Base-by-base conservation (phyloP, 768 basidiomycete species). In the Mrakia frigida region DNA sequence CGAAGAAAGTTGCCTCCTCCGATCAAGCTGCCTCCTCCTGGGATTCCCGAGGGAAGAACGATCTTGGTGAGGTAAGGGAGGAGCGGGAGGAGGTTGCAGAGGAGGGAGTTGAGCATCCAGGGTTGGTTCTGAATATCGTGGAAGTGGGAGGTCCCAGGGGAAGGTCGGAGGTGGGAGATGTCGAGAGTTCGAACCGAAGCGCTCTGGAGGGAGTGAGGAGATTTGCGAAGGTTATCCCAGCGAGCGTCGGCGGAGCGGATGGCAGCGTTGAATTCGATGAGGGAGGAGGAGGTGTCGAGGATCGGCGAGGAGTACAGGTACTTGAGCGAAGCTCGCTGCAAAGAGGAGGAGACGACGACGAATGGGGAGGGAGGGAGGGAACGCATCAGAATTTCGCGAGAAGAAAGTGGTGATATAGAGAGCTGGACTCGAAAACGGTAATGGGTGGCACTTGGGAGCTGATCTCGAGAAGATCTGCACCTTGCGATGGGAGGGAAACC, bases 51-150 rank as follows among this genome's bases (percentile, higher is more conserved):
- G 7, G 83, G 82, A 21, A 84, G 77, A 50, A 78, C 79, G 21
- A 84, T 80, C 53, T 80, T 79, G 1, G 61, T 74, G 23, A 84
- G 67, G 77, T 80, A 81, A 1, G 83, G 83, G 14, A 82, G 21
- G 21, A 82, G 72, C 21, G 81, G 81, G n/a, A 83, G 77, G 56
- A 84, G 74, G n/a, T 75, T 74, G 43, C 67, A 78, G 28, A 80
- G 69, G 63, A 74, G 75, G 16, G 69, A 70, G 35, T 75, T 76
- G 68, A 79, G 61, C 28, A 70, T 50, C 74, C 74, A 75, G n/a
- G 74, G 74, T 35, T 70, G 65, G 60, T 69, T 60, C 21, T 67
- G 13, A 3, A 68, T 53, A 37, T 59, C 74, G n/a, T 68, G 43
- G 67, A 68, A 60, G 21, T 53, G 33, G 3, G 74, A 70, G 37